A percentile compares a stretch with the other conserved stretches of the same genome.
Conservation (phyloP, 73 alveolate species). For the Tetrahymena borealis region DNA sequence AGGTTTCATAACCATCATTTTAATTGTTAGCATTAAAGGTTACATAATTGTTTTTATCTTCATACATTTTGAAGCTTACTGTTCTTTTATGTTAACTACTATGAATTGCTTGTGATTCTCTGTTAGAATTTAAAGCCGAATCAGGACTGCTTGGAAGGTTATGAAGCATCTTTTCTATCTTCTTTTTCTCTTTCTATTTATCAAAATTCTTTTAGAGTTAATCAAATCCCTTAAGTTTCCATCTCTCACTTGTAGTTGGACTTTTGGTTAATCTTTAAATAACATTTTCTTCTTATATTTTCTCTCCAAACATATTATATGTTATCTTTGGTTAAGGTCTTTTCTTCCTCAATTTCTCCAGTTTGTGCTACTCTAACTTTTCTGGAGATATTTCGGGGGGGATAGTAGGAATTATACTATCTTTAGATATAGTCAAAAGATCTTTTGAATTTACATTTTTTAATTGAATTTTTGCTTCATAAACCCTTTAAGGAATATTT, state of each 20-base stretch:
- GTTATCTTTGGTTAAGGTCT: neutral
- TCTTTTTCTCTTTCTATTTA: neutral
- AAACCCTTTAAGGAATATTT: neutral
- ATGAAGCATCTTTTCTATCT: neutral
- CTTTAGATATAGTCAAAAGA: neutral
- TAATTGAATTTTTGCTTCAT: neutral
- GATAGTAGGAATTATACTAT: neutral
- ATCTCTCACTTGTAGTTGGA: neutral
- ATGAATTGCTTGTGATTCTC: neutral
- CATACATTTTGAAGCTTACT: neutral
- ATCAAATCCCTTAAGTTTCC: neutral
- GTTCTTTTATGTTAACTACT: neutral
- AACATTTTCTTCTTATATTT: neutral
- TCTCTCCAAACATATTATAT: neutral
- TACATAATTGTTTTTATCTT: neutral
- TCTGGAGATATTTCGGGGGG: neutral
- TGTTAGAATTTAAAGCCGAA: neutral
- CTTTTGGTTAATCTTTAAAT: neutral
- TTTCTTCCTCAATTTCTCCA: neutral
- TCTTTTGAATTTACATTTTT: neutral
- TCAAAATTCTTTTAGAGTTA: neutral
- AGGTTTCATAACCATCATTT: neutral
- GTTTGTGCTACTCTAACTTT: neutral
- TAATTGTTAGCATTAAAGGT: neutral
- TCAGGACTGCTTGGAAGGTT: neutral